Evolutionary conservation across 108 stramenopile species (phyloP).

Genomic region (Nitzschia sp.): DNA sequence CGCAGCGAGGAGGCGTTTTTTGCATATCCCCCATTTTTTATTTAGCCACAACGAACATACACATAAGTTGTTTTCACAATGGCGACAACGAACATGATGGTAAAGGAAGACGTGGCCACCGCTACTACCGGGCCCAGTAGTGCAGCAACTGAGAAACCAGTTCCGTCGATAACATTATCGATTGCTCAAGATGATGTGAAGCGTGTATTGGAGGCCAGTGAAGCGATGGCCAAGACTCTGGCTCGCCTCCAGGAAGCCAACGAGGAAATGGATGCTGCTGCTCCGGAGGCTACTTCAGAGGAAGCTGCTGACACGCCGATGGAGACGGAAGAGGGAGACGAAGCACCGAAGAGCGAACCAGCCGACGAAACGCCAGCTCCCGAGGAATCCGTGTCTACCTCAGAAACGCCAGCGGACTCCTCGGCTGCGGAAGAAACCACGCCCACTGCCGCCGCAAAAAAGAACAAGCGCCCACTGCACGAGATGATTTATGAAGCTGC

Average conservation of each 20-base stretch:
- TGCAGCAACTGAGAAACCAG: constrained; percentile 25
- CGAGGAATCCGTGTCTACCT: not conserved
- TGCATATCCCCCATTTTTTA: too few relatives aligned
- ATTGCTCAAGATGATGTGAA: constrained; percentile 60
- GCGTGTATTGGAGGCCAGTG: constrained; percentile 58
- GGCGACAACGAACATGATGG: too few relatives aligned
- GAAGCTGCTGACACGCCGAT: not conserved
- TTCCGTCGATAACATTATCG: constrained; percentile 62
- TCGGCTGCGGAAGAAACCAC: not conserved
- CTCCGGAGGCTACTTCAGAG: not conserved
- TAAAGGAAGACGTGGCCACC: constrained; percentile 8
- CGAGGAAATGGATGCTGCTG: not conserved
- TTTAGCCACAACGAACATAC: too few relatives aligned
- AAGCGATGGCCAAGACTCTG: constrained; percentile 49
- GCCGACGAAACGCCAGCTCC: not conserved
- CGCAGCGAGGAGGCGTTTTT: too few relatives aligned
- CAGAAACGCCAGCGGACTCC: not conserved
- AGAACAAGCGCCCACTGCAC: constrained; percentile 30
- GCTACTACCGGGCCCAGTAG: not conserved
- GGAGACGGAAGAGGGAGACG: constrained; percentile 15
- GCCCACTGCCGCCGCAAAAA: not conserved
- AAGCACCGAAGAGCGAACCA: not conserved
- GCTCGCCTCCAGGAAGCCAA: constrained; percentile 21
- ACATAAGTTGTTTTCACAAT: too few relatives aligned
- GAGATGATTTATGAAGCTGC: constrained; percentile 50